Evolutionary conservation across 2,329 filamentous ascomycete genomes (phyloP).

Genomic region (Aspergillus ochraceus): DNA sequence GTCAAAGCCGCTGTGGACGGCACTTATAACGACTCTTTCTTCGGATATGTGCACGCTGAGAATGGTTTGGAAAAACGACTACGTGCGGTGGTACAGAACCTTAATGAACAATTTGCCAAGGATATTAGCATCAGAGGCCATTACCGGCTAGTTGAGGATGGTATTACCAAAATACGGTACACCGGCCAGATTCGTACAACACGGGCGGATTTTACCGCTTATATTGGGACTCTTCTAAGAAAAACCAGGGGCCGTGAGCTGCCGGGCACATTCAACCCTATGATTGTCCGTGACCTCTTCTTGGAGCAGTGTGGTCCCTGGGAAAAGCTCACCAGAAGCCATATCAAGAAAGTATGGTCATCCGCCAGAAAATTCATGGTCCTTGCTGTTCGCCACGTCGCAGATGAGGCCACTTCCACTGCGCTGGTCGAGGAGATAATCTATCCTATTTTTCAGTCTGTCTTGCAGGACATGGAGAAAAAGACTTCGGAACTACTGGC

Average conservation of each 20-base stretch:
- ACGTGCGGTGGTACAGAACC: slow-evolving; percentile 32
- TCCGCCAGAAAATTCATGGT: slow-evolving; percentile 37
- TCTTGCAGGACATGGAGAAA: slow-evolving; percentile 35
- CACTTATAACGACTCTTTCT: slow-evolving; percentile 35
- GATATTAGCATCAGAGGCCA: slow-evolving; percentile 13
- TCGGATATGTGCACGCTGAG: slow-evolving; percentile 20
- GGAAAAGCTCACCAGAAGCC: slow-evolving; percentile 41
- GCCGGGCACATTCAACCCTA: slow-evolving; percentile 60
- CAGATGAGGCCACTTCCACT: slow-evolving; percentile 41
- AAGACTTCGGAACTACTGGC: slow-evolving; percentile 50
- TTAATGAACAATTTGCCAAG: slow-evolving; percentile 22
- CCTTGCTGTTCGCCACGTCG: slow-evolving; percentile 35
- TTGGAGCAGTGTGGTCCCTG: slow-evolving; percentile 58
- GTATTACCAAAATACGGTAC: background rate
- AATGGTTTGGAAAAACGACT: slow-evolving; percentile 30
- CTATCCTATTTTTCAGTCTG: slow-evolving; percentile 40
- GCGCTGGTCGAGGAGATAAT: slow-evolving; percentile 41
- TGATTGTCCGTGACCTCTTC: slow-evolving; percentile 62
- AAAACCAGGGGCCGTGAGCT: slow-evolving; percentile 57
- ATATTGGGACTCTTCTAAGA: slow-evolving; percentile 42
- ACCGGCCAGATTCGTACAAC: slow-evolving; percentile 15
- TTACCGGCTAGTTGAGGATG: slow-evolving; percentile 1
- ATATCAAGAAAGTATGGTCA: slow-evolving; percentile 38
- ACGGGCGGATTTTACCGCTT: slow-evolving; percentile 40
- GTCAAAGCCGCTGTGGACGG: slow-evolving; percentile 34